A percentile compares a stretch with the other conserved stretches of the same genome.
Evolutionary conservation across 2,329 filamentous ascomycete species (phyloP).

Genomic region (Nothomitra cinnamomea): DNA sequence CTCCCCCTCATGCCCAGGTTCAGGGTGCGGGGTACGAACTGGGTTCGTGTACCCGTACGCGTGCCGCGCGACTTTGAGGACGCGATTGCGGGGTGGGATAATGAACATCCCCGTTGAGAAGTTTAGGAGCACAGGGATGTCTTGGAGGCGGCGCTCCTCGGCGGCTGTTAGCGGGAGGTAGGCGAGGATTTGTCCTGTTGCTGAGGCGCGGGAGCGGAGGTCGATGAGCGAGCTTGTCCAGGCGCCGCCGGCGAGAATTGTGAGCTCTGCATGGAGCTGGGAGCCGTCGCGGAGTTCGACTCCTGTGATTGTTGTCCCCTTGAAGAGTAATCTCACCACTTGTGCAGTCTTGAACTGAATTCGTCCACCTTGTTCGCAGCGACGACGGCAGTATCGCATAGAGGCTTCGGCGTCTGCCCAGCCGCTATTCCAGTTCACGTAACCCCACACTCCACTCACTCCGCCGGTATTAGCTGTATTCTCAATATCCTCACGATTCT

Average conservation of each 20-base stretch:
- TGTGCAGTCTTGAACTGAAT: constrained; percentile 13
- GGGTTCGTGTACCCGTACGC: constrained; percentile 45
- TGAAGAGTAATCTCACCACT: constrained; percentile 27
- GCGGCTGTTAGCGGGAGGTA: constrained; percentile 58
- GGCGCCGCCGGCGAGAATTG: constrained; percentile 69
- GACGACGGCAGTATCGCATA: constrained; percentile 15
- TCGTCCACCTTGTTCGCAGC: constrained; percentile 15
- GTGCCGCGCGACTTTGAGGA: constrained; percentile 57
- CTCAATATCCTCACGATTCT: constrained; percentile 27
- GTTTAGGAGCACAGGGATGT: constrained; percentile 58
- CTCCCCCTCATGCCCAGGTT: constrained; percentile 11
- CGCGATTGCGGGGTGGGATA: constrained; percentile 43
- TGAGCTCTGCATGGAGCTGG: constrained; percentile 46
- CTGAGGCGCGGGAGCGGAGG: constrained; percentile 55
- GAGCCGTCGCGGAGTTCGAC: constrained; percentile 35
- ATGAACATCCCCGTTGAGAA: constrained; percentile 56
- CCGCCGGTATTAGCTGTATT: constrained; percentile 30
- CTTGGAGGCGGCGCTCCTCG: constrained; percentile 47
- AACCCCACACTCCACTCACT: constrained; percentile 45
- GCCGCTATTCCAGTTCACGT: constrained; percentile 55
- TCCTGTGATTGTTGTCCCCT: constrained; percentile 33
- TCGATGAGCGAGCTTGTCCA: constrained; percentile 72
- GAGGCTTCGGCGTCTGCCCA: constrained; percentile 46
- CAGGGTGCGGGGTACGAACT: constrained; percentile 28
- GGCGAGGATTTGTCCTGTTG: constrained; percentile 66